Base-by-base conservation (phyloP, 768 basidiomycete species). In the Mrakia gelida region DNA sequence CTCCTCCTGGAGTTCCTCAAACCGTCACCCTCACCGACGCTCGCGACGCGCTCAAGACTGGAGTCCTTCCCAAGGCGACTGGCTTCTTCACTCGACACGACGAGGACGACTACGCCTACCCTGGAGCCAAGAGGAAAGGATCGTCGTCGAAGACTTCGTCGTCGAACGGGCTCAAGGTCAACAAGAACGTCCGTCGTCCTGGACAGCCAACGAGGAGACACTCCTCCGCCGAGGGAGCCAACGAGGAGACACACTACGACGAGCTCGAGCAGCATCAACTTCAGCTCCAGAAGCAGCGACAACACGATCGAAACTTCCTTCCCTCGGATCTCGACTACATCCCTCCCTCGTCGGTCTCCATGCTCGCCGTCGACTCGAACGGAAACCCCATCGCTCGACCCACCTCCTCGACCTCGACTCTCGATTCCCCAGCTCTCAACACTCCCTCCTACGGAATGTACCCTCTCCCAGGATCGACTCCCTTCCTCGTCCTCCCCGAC, bases 11-110 rank as follows among this genome's bases (percentile, higher is more conserved):
- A 26, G 71, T n/a, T 18, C 45, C 49, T 6, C 71, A 45, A 26
- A 71, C 71, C 45, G 49, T 71, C 49, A 43, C 71, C 30, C 71
- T 71, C 3, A 16, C 18, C 18, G 71, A 38, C 43, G 71, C 71
- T 45, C 71, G 71, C 13, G 71, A 38, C 71, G 71, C 71, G n/a
- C 26, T 45, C 6, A n/a, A 26, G 43, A 45, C 49, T 7, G 71
- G 71, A 11, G 43, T 45, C n/a, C 21, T 43, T 49, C 28, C 71
- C 45, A 45, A 43, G 38, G 71, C 28, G 2, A 30, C 71, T 18
- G 43, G 38, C 18, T 38, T 43, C 49, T 71, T 45, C 45, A 16
- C 71, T 21, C 28, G 38, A 16, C 38, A 71, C 38, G 34, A 38
- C 28, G 28, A 54, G 8, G n/a, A 16, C 49, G 28, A 43, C 26